Conservation (phyloP, 176 grass and related monocot species). For the Rhynchospora breviuscula region DNA sequence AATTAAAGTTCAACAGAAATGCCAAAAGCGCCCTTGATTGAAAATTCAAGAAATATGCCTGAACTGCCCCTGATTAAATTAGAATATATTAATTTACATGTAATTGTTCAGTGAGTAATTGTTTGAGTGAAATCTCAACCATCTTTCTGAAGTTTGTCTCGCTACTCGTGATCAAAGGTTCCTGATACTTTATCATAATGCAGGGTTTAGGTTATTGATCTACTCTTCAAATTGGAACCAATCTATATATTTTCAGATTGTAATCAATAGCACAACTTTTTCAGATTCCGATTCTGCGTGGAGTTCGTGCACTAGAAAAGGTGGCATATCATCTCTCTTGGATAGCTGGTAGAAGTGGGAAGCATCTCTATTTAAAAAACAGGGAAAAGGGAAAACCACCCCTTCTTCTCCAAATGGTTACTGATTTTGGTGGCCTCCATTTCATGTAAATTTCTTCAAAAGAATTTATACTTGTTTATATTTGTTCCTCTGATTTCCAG, state of each 20-base stretch:
- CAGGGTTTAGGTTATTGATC: not conserved
- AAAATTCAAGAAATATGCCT: not conserved
- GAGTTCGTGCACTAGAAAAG: slow-evolving; percentile 64
- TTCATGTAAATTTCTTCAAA: slow-evolving; percentile 61
- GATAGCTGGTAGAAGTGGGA: slow-evolving; percentile 78
- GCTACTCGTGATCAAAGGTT: not conserved
- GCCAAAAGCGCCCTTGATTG: not conserved
- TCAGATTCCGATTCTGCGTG: slow-evolving; percentile 70
- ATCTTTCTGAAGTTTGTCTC: not conserved
- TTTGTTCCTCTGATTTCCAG: not conserved
- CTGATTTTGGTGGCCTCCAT: slow-evolving; percentile 48
- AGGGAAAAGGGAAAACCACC: slow-evolving; percentile 67
- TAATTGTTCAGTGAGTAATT: not conserved
- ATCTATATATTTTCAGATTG: not conserved
- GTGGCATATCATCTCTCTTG: slow-evolving; percentile 57
- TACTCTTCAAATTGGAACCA: not conserved
- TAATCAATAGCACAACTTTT: not conserved
- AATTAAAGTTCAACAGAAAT: slow-evolving; percentile 2
- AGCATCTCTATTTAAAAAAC: slow-evolving; percentile 80
- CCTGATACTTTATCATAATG: not conserved
- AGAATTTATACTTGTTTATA: slow-evolving; percentile 13
- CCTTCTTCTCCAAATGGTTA: slow-evolving; percentile 86
- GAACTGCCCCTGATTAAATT: not conserved
- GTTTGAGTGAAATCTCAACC: not conserved
- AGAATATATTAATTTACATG: not conserved